phyloP scores from a whole-genome alignment of 2,329 filamentous ascomycete species.

The Diaporthe sp. region DNA sequence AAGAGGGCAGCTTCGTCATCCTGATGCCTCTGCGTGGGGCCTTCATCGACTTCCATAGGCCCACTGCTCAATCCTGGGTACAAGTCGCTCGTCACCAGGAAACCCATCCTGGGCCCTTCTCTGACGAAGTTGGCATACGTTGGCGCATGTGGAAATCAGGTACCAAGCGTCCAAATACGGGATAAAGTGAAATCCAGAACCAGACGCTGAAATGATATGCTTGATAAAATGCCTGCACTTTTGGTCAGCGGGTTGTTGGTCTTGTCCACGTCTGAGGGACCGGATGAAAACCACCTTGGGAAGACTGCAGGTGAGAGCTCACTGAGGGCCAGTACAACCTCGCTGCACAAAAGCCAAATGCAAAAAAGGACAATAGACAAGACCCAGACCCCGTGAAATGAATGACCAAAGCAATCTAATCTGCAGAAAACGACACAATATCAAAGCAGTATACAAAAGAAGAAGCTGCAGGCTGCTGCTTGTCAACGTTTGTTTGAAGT shows the following conservation, averaged over 20 bases:
- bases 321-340: background rate
- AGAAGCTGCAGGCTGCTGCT: background rate
- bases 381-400: conserved; percentile 3
- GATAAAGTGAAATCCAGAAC: background rate
- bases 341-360: background rate
- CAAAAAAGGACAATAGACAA: background rate
- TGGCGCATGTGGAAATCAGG: background rate
- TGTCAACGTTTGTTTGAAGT: background rate
- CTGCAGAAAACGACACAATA: background rate
- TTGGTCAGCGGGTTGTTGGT: background rate
- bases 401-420: background rate
- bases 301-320: background rate
- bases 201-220: background rate
- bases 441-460: background rate
- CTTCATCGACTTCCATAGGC: conserved; percentile 10
- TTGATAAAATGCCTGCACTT: background rate
- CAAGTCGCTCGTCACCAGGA: background rate
- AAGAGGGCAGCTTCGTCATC: conserved; percentile 3
- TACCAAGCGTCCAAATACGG: background rate
- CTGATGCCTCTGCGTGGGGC: background rate
- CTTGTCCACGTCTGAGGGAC: background rate
- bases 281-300: background rate
- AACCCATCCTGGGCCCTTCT: background rate
- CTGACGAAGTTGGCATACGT: background rate
- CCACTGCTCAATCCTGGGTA: background rate